Evolutionary conservation across 1,284 basidiomycete genomes (phyloP).

Genomic region (Veloboletus limbatus): DNA sequence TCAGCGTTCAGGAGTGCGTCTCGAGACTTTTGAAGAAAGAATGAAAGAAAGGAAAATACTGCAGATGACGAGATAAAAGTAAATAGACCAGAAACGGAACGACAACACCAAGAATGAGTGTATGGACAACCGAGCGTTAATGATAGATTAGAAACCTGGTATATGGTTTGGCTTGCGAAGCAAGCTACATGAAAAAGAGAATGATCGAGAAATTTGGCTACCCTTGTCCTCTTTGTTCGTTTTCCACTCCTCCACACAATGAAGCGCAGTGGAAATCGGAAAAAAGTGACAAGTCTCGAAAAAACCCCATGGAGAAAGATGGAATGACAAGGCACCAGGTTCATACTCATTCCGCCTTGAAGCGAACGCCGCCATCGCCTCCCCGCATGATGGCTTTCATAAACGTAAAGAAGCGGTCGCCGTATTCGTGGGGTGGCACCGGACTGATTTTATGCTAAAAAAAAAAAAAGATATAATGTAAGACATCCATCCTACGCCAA

Average conservation of each 20-base stretch:
- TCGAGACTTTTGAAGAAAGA: too few species aligned
- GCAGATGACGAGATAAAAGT: conserved; percentile 10
- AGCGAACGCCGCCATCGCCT: conserved; percentile 65
- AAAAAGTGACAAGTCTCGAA: conserved; percentile 5
- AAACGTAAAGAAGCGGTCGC: conserved; percentile 83
- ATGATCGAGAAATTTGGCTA: background rate
- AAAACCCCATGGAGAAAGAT: too few species aligned
- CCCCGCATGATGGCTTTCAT: conserved; percentile 86
- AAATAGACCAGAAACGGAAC: background rate
- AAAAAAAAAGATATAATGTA: conserved; percentile 8
- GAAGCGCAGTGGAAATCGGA: conserved; percentile 18
- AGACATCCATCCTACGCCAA: background rate
- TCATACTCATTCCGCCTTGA: conserved; percentile 46
- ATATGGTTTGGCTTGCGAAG: conserved; percentile 16
- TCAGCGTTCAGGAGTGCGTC: too few species aligned
- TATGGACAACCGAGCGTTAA: conserved; percentile 5
- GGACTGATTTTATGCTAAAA: conserved; percentile 89
- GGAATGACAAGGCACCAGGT: too few species aligned
- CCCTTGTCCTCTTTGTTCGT: conserved; percentile 4
- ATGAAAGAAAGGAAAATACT: background rate
- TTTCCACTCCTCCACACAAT: conserved; percentile 13
- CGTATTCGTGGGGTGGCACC: conserved; percentile 82
- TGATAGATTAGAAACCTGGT: conserved; percentile 19
- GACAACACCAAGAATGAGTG: background rate
- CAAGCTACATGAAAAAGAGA: conserved; percentile 3